These are phyloP conservation scores for Ganoderma boninense DNA, from an alignment of 1,284 basidiomycete species.

Conservation along the genomic window DNA sequence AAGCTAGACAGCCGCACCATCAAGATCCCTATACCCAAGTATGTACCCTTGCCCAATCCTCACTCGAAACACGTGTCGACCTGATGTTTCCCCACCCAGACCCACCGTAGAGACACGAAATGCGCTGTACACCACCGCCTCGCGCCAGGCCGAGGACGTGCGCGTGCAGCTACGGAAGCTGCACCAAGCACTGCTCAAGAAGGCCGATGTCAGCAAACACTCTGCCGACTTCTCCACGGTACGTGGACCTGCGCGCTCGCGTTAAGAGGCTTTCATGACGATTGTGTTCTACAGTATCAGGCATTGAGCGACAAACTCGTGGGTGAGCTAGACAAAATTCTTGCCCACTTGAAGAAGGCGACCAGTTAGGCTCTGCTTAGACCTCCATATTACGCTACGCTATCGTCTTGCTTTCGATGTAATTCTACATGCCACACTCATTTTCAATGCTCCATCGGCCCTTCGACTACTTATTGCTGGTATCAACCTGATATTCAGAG, in stretches of 20 bases:
- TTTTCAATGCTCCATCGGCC: background rate
- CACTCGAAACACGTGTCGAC: background rate
- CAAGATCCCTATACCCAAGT: constrained; percentile 83
- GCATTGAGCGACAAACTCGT: constrained; percentile 70
- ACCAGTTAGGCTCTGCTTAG: constrained; percentile 37
- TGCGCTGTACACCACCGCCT: constrained; percentile 60
- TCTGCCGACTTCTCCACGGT: constrained; percentile 54
- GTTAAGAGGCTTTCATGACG: background rate
- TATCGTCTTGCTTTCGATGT: constrained; percentile 6
- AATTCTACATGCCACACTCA: background rate
- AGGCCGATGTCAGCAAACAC: constrained; percentile 71
- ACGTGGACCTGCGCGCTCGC: constrained; percentile 8
- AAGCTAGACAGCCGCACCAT: constrained; percentile 72
- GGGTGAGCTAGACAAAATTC: constrained; percentile 68
- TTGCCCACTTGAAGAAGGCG: constrained; percentile 69
- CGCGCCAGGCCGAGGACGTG: constrained; percentile 75
- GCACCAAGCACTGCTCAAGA: constrained; percentile 70
- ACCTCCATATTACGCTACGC: background rate
- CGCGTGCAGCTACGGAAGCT: constrained; percentile 76
- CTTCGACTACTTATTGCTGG: background rate
- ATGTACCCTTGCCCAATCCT: constrained; percentile 30
- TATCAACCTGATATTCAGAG: no score
- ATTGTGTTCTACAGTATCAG: constrained; percentile 62
- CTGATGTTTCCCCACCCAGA: constrained; percentile 46
- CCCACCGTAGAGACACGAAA: constrained; percentile 77